Conservation (phyloP, 2,329 filamentous ascomycete genomes). For the Ascosphaera aggregata region DNA sequence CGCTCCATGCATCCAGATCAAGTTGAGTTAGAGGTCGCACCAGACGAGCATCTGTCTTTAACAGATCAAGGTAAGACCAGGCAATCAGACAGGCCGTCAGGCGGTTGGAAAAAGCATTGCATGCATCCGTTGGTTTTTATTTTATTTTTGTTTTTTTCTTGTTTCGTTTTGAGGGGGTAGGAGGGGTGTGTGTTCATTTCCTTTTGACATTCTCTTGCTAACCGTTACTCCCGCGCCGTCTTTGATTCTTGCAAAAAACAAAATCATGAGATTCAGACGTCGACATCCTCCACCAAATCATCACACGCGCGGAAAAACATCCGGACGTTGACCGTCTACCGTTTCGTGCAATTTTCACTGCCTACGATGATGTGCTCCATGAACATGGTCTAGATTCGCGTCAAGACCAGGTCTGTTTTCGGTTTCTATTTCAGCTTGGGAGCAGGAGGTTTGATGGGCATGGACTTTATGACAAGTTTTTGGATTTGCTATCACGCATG, state of each 20-base stretch:
- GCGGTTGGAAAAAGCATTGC: too few species aligned
- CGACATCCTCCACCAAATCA: constrained; percentile 51
- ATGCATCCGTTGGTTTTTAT: too few species aligned
- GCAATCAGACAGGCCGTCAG: too few species aligned
- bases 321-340: constrained; percentile 41
- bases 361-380: constrained; percentile 56
- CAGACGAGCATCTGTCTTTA: constrained; percentile 24
- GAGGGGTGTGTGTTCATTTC: neutral
- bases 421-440: constrained; percentile 58
- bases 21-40: constrained; percentile 17
- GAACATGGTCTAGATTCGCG: constrained; percentile 47
- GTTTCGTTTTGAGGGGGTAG: too few species aligned
- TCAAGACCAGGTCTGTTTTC: constrained; percentile 50
- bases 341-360: constrained; percentile 55
- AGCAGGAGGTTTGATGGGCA: constrained; percentile 30
- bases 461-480: constrained; percentile 45
- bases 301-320: constrained; percentile 44
- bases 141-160: too few species aligned
- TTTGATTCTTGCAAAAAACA: neutral
- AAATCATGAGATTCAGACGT: constrained; percentile 37
- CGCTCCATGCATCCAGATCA: constrained; percentile 27
- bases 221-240: too few species aligned
- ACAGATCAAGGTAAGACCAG: constrained; percentile 40
- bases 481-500: constrained; percentile 41
- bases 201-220: neutral